These are phyloP conservation scores for Colletotrichum aenigma DNA, from an alignment of 2,329 filamentous ascomycete genomes.

Conservation along the genomic window DNA sequence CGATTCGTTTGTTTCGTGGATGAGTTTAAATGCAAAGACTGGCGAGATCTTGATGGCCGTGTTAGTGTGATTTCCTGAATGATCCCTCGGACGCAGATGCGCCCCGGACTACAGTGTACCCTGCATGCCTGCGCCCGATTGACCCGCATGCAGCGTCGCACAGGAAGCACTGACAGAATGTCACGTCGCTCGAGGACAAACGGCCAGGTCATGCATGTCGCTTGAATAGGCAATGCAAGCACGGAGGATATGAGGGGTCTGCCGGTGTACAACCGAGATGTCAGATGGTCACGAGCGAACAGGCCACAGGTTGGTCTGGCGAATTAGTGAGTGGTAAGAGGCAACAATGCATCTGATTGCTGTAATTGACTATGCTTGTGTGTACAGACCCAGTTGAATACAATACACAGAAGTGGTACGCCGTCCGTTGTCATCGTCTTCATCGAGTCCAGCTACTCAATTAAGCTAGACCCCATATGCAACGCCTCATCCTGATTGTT, in stretches of 20 bases:
- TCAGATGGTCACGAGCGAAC: not conserved
- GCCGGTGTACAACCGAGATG: not conserved
- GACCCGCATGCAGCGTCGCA: not conserved
- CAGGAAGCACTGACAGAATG: not conserved
- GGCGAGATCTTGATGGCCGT: not conserved
- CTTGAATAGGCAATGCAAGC: not conserved
- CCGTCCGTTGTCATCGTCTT: not conserved
- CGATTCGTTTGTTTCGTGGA: not conserved
- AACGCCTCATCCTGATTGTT: conserved; percentile 14
- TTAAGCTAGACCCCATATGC: conserved; percentile 8
- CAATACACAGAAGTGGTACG: not conserved
- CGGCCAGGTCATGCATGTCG: not conserved
- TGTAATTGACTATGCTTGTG: not conserved
- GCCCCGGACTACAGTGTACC: not conserved
- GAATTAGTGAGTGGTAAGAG: not conserved
- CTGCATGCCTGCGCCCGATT: not conserved
- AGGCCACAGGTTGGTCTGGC: not conserved
- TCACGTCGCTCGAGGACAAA: not conserved
- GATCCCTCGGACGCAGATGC: not conserved
- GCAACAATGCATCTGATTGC: not conserved
- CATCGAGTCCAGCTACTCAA: not conserved
- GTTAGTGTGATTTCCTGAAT: not conserved
- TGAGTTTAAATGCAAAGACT: not conserved
- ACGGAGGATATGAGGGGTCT: not conserved
- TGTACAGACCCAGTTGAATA: conserved; percentile 2